phyloP scores from a whole-genome alignment of 1,284 basidiomycete genomes.

The Apiotrichum porosum region DNA sequence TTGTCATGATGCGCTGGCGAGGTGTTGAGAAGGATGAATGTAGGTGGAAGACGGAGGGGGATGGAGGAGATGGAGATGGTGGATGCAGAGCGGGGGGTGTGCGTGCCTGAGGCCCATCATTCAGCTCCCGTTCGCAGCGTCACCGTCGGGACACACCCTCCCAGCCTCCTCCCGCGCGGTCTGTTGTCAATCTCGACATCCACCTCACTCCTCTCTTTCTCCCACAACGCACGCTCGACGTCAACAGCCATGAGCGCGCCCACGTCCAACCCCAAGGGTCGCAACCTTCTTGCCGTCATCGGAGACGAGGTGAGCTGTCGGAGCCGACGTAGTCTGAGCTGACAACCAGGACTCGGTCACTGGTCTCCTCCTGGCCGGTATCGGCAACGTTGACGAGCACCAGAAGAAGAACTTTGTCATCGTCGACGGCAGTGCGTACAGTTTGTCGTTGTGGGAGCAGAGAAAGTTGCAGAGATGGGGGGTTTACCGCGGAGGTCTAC shows the following conservation, averaged over 20 bases:
- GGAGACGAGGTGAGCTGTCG: slow-evolving; percentile 73
- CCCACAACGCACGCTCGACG: not conserved
- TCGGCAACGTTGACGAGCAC: slow-evolving; percentile 79
- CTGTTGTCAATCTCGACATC: not conserved
- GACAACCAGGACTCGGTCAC: slow-evolving; percentile 80
- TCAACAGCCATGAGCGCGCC: slow-evolving; percentile 27
- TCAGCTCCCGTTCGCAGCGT: not conserved
- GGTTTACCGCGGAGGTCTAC: too few species aligned
- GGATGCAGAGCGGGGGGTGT: not conserved
- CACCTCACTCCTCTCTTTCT: too few species aligned
- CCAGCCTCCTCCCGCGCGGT: not conserved
- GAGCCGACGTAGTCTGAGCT: not conserved
- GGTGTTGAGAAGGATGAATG: not conserved
- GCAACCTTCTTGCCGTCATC: slow-evolving; percentile 81
- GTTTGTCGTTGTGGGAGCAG: not conserved
- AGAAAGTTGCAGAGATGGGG: not conserved
- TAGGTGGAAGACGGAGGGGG: not conserved
- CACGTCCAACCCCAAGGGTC: slow-evolving; percentile 59
- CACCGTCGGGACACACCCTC: not conserved
- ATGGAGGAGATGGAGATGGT: not conserved
- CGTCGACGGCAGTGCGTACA: slow-evolving; percentile 73
- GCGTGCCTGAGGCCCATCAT: slow-evolving; percentile 3
- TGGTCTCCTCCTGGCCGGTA: slow-evolving; percentile 82
- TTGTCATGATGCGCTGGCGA: slow-evolving; percentile 1
- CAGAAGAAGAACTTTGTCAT: slow-evolving; percentile 95